Conservation (phyloP, 2,329 filamentous ascomycete species). For the Fusarium sp. region DNA sequence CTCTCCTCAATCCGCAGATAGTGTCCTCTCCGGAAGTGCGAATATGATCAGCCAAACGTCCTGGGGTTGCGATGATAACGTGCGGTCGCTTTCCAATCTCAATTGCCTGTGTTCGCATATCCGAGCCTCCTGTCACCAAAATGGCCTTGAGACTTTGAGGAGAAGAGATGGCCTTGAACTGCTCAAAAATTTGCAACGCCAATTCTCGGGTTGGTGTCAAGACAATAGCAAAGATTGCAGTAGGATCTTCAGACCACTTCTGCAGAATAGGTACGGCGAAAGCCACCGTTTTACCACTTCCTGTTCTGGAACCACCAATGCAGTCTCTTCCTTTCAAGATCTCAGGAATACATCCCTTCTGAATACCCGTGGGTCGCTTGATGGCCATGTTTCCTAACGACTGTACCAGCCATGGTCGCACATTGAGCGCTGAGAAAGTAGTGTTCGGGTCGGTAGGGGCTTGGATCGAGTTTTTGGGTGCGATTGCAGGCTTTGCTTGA, state of each 20-base stretch:
- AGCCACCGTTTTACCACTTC: slow-evolving; percentile 96
- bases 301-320: slow-evolving; percentile 93
- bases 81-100: slow-evolving; percentile 85
- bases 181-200: slow-evolving; percentile 95
- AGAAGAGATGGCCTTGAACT: slow-evolving; percentile 91
- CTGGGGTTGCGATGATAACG: slow-evolving; percentile 93
- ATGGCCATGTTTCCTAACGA: slow-evolving; percentile 84
- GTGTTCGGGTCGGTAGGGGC: slow-evolving; percentile 67
- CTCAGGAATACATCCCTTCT: slow-evolving; percentile 91
- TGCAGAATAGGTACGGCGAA: slow-evolving; percentile 96
- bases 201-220: slow-evolving; percentile 92
- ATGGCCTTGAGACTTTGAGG: slow-evolving; percentile 88
- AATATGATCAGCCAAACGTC: slow-evolving; percentile 93
- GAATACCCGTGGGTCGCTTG: slow-evolving; percentile 88
- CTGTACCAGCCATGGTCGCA: slow-evolving; percentile 88
- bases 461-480: slow-evolving; percentile 54
- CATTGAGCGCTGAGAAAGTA: slow-evolving; percentile 77
- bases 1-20: slow-evolving; percentile 80
- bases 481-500: slow-evolving; percentile 31
- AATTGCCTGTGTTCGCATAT: slow-evolving; percentile 92
- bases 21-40: slow-evolving; percentile 92
- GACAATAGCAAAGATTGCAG: slow-evolving; percentile 89
- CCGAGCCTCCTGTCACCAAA: slow-evolving; percentile 90
- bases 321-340: slow-evolving; percentile 92
- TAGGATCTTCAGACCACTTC: slow-evolving; percentile 91